phyloP scores from a whole-genome alignment of 345 rosid genomes.

The Salix arbutifolia region DNA sequence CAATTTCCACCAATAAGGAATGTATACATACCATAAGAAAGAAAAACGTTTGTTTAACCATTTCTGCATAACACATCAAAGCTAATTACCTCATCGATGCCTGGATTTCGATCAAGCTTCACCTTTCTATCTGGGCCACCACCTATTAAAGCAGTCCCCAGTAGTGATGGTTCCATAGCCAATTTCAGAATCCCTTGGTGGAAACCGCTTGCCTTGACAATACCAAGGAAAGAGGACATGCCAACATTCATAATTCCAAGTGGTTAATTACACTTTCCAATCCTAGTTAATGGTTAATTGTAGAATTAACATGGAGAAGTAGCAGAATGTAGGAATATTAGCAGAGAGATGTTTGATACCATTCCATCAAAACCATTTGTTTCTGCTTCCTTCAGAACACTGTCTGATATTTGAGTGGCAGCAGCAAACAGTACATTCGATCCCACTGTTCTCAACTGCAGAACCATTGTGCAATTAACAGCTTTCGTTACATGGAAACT shows the following conservation, averaged over 20 bases:
- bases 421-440: conserved; percentile 80
- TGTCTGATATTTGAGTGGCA: conserved; percentile 88
- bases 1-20: neutral
- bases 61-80: conserved; percentile 5
- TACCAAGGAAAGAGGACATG: conserved; percentile 4
- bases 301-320: neutral
- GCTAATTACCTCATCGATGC: conserved; percentile 73
- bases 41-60: neutral
- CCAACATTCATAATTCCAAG: conserved; percentile 2
- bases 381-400: conserved; percentile 83
- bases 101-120: conserved; percentile 81
- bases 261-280: neutral
- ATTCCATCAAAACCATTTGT: conserved; percentile 90
- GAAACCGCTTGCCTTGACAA: conserved; percentile 68
- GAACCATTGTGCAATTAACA: conserved; percentile 25
- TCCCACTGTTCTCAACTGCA: conserved; percentile 82
- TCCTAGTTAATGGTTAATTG: neutral
- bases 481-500: conserved; percentile 4
- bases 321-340: conserved; percentile 2
- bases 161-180: conserved; percentile 91
- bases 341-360: conserved; percentile 38
- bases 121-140: conserved; percentile 89
- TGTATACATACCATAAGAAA: neutral
- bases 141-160: conserved; percentile 82
- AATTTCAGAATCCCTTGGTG: conserved; percentile 83